Base-by-base conservation (phyloP, 1,139 yeast genomes). In the Geotrichum bryndzae region DNA sequence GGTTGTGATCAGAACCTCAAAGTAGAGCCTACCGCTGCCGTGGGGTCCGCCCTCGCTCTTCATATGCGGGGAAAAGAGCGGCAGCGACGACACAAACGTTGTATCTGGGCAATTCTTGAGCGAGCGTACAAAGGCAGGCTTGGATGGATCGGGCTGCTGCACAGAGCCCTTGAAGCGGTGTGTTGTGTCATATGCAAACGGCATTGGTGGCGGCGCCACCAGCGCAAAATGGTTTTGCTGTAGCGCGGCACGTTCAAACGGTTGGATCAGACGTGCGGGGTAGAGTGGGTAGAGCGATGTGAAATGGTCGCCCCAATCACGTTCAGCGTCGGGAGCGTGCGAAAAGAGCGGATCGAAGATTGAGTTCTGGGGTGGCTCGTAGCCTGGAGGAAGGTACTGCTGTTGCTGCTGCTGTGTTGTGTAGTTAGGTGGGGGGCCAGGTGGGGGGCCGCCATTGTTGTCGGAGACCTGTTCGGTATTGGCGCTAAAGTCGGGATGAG, bases 1-100 rank as follows among this genome's bases (percentile, higher is more conserved):
- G 27, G 66, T 63, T 1, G 69, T 66, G 54, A 70, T 64, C 15
- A 69, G 65, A 22, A 68, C 58, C 56, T 71, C 73, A 61, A 65
- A 71, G 63, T 71, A 71, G n/a, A 70, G 56, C 38, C 41, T 57
- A 54, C 51, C 48, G 18, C 46, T 18, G 8, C 55, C 58, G 11
- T 52, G 54, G 33, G 51, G 41, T 4, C 23, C 15, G 27, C 33
- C 15, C 31, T 27, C 29, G 27, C 45, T 29, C 29, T 46, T 31
- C 31, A 58, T 13, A 13, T 33, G 53, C 25, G 70, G 68, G 1
- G 69, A 65, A 51, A 63, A 63, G 3, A 69, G 53, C 13, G 71
- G 71, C 35, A 66, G 57, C 29, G 66, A 66, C 1, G 68, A 63
- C 4, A 69, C 68, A 55, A 68, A 66, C n/a, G 65, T 55, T 25